Percentiles rank a stretch among this genome's conserved stretches.
These are phyloP conservation scores for Limonium bicolor DNA, from an alignment of 148 eudicot species.

Conservation along the genomic window DNA sequence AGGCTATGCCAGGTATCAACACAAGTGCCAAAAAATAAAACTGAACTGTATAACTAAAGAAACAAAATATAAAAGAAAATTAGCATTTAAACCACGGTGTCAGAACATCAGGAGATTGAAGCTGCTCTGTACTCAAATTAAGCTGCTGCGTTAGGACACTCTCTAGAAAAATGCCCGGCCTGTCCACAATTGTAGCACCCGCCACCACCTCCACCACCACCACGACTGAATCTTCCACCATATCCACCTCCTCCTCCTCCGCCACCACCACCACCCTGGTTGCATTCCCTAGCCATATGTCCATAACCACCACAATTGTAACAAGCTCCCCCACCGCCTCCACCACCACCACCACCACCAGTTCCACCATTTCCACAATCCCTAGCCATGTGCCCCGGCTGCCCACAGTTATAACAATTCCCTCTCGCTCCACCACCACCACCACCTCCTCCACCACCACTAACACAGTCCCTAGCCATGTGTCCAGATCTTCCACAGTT, in stretches of 20 bases:
- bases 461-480: conserved; percentile 12
- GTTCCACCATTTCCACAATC: conserved; percentile 4
- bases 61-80: too few species aligned
- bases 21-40: too few species aligned
- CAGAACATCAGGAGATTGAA: too few species aligned
- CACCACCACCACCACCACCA: neutral
- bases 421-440: conserved; percentile 6
- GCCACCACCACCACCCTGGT: conserved; percentile 6
- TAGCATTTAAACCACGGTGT: too few species aligned
- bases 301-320: conserved; percentile 18
- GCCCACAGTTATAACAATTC: conserved; percentile 11
- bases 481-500: conserved; percentile 11
- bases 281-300: conserved; percentile 42
- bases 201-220: conserved; percentile 11
- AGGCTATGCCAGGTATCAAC: too few species aligned
- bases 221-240: too few species aligned
- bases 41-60: too few species aligned
- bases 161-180: conserved; percentile 23
- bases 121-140: too few species aligned
- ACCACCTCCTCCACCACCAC: conserved; percentile 9
- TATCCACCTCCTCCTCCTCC: conserved; percentile 12
- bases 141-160: conserved; percentile 10
- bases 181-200: conserved; percentile 18
- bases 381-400: conserved; percentile 12
- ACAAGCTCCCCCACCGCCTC: conserved; percentile 11